Base-by-base conservation (phyloP, 2,329 filamentous ascomycete species). In the Alternaria solani region DNA sequence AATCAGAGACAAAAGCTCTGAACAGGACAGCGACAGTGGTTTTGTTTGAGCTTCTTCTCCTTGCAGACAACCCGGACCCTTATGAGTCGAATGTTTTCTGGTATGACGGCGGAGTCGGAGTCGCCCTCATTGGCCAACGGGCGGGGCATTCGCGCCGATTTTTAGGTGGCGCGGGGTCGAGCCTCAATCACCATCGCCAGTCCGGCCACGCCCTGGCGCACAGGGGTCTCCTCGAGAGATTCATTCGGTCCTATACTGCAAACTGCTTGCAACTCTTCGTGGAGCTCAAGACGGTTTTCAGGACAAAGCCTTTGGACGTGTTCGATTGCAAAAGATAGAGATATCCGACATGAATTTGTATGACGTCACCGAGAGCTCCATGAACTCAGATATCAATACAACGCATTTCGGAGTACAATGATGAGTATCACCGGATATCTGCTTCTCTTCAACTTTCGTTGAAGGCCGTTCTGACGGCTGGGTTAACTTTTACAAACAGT, bases 51-150 rank as follows among this genome's bases (percentile, higher is more conserved):
- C 51, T 44, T 61, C 43, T 59, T 59, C 60, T 34, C 47, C n/a
- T 61, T 39, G 59, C 62, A 55, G 59, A 58, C 41, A 57, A 52
- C 60, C 58, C 51, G 47, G 67, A 51, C 56, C 53, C 49, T 63
- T 67, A 74, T 73, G 73, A 75, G 71, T 76, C 71, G 68, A 63
- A 59, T 57, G 64, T 61, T 59, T 44, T 51, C 36, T 61, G 56
- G 54, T 53, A 57, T 64, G 59, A 62, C 55, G 60, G 61, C 68
- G 65, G 61, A 71, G 55, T 68, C 71, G 70, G 69, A 58, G 55
- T 44, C 48, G 44, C 49, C 58, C 47, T 71, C 61, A 76, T 76
- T 75, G 71, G 73, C 34, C 54, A 51, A 16, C 39, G 41, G 28
- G 48, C 57, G 60, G 65, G 47, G 65, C 47, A 36, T 30, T 51